These are phyloP conservation scores for Rhynchosporium graminicola DNA, from an alignment of 2,329 filamentous ascomycete species.

Conservation along the genomic window DNA sequence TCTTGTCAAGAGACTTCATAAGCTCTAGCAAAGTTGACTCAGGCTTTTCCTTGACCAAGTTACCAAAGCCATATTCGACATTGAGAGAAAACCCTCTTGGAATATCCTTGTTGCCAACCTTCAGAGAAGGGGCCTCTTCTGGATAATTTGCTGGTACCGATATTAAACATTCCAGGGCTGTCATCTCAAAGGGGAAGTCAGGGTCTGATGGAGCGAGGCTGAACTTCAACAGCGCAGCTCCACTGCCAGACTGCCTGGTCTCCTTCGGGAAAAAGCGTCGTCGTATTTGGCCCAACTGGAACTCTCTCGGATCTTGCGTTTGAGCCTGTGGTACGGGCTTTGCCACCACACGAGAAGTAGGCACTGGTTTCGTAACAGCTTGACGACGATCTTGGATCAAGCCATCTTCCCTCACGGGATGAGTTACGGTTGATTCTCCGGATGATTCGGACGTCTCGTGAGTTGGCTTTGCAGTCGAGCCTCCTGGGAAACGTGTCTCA, in stretches of 20 bases:
- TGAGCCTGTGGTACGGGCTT: constrained; percentile 68
- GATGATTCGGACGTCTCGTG: constrained; percentile 23
- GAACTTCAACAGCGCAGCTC: constrained; percentile 58
- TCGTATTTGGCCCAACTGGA: constrained; percentile 73
- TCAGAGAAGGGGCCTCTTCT: constrained; percentile 55
- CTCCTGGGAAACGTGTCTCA: constrained; percentile 32
- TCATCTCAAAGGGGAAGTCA: constrained; percentile 79
- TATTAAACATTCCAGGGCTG: constrained; percentile 66
- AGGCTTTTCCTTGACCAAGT: constrained; percentile 56
- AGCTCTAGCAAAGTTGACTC: constrained; percentile 63
- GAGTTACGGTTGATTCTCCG: constrained; percentile 17
- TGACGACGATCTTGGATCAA: constrained; percentile 38
- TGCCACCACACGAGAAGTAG: constrained; percentile 53
- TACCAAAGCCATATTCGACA: constrained; percentile 72
- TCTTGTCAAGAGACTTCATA: constrained; percentile 70
- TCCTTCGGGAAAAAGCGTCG: constrained; percentile 61
- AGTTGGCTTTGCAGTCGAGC: constrained; percentile 17
- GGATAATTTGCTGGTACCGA: constrained; percentile 67
- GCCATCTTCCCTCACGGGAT: constrained; percentile 26
- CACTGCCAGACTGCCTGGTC: constrained; percentile 31
- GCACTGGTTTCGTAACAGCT: constrained; percentile 39
- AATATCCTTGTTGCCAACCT: constrained; percentile 69
- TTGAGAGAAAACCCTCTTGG: constrained; percentile 74
- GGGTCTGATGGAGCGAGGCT: constrained; percentile 73
- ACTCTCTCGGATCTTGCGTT: constrained; percentile 66